A percentile compares a stretch with the other conserved stretches of the same genome.
phyloP scores from a whole-genome alignment of 805 yeast genomes.

The Sugiyamaella boreocaroliniensis region DNA sequence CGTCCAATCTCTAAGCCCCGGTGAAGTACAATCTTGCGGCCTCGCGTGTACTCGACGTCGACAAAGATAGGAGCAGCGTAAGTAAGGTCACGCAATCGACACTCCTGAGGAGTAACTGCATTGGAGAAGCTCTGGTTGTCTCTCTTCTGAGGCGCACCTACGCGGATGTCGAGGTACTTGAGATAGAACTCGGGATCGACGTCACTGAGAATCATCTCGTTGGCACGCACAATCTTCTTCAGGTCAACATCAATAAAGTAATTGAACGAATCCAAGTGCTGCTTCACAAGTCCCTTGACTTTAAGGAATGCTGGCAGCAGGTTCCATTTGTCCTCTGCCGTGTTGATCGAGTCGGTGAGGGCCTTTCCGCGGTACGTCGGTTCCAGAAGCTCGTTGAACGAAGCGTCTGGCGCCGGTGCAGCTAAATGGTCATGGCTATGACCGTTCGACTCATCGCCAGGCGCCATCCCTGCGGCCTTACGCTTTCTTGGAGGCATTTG shows the following conservation, averaged over 20 bases:
- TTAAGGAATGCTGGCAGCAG: slow-evolving; percentile 90
- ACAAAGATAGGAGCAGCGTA: slow-evolving; percentile 94
- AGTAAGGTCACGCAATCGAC: slow-evolving; percentile 88
- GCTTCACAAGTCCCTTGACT: slow-evolving; percentile 94
- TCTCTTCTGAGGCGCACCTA: slow-evolving; percentile 49
- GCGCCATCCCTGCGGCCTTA: background rate
- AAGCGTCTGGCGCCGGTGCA: slow-evolving; percentile 3
- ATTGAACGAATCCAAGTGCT: slow-evolving; percentile 96
- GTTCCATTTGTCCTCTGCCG: slow-evolving; percentile 92
- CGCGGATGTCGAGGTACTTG: slow-evolving; percentile 87
- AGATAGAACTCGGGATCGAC: slow-evolving; percentile 96
- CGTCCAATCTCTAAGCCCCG: slow-evolving; percentile 90
- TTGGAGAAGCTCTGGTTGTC: slow-evolving; percentile 29
- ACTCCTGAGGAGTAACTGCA: slow-evolving; percentile 71
- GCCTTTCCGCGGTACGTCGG: slow-evolving; percentile 82
- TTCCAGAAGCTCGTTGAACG: slow-evolving; percentile 66
- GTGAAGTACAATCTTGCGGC: slow-evolving; percentile 83
- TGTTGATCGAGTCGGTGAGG: slow-evolving; percentile 78
- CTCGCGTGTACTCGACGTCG: slow-evolving; percentile 95
- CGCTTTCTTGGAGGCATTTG: background rate
- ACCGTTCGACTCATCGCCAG: background rate
- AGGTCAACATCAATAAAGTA: slow-evolving; percentile 91
- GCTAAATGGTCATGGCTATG: background rate
- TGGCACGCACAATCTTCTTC: slow-evolving; percentile 87
- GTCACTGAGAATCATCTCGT: slow-evolving; percentile 80